Evolutionary conservation across 2,329 filamentous ascomycete genomes (phyloP), one percentile per base, ranked within the genome.

Genomic region (Metarhizium anisopliae): DNA sequence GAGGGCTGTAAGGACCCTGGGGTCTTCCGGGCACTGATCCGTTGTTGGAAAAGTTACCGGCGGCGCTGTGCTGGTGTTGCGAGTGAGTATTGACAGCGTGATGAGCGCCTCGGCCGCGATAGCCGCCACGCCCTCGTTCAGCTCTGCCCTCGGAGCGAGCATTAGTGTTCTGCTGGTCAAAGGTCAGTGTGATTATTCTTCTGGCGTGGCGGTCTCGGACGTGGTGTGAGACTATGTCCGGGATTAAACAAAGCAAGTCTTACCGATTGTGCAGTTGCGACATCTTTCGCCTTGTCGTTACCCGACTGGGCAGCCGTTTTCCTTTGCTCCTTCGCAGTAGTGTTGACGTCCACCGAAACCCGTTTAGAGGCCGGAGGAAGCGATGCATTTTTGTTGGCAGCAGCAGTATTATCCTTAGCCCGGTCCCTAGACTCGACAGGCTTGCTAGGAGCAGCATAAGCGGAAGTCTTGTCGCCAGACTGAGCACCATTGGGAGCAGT

Each of bases 21-120:
- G 66, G 59, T 60, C 72, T 59, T 54, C 67, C 64, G 18, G 66
- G 55, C 43, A 66, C 50, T 32, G 70, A 66, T 20, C 70, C 72
- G 53, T 72, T 72, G 38, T 67, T 60, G 40, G 64, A 64, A 59
- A 70, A 74, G 8, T 63, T 64, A 7, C 63, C 64, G 40, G 63
- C 52, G 13, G 59, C 57, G 20, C 61, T 63, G 58, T 70, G 67
- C 47, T 70, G 67, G 50, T 65, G 67, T 58, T 68, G 74, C 54
- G 61, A 59, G 59, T 72, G 71, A 16, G 65, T 63, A 62, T 66
- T 70, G 58, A 61, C 61, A 42, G 63, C 62, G 56, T 72, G 72
- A 58, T 78, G 76, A 18, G 69, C 70, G 42, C 76, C 77, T 50
- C 77, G 76, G 50, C 71, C 71, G 42, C 77, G 73, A 57, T 69